phyloP scores from a whole-genome alignment of 2,329 filamentous ascomycete species.

The Neonectria hederae region DNA sequence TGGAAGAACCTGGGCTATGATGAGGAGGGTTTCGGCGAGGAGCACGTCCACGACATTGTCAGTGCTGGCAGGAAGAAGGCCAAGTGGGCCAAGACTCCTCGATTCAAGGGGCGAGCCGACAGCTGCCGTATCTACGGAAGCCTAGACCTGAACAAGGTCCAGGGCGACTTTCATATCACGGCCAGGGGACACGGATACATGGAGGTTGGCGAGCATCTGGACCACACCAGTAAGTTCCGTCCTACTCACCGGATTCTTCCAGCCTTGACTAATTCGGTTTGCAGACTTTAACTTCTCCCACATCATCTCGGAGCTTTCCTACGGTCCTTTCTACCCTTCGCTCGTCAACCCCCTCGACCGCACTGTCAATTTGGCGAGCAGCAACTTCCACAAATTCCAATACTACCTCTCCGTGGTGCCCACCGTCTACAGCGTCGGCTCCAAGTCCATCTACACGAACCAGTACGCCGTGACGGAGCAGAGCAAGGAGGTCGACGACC shows the following conservation, averaged over 20 bases:
- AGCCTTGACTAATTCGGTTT: conserved; percentile 30
- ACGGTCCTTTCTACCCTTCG: conserved; percentile 94
- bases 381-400: conserved; percentile 94
- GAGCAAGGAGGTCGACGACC: conserved; percentile 74
- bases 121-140: conserved; percentile 91
- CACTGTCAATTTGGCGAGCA: conserved; percentile 79
- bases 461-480: conserved; percentile 98
- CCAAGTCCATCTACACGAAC: conserved; percentile 84
- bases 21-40: conserved; percentile 77
- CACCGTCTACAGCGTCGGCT: conserved; percentile 82
- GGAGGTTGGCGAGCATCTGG: conserved; percentile 79
- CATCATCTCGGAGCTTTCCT: conserved; percentile 94
- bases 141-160: conserved; percentile 93
- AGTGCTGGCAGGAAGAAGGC: conserved; percentile 70
- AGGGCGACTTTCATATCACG: conserved; percentile 98
- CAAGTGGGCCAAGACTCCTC: conserved; percentile 80
- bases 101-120: conserved; percentile 67
- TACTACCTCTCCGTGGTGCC: conserved; percentile 97
- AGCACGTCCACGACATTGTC: conserved; percentile 92
- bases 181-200: conserved; percentile 94
- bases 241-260: no score
- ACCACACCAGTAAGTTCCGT: conserved; percentile 74
- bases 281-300: conserved; percentile 97
- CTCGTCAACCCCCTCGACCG: conserved; percentile 94
- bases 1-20: conserved; percentile 58